phyloP scores from a whole-genome alignment of 2,329 filamentous ascomycete genomes.

The Aspergillus sp. region DNA sequence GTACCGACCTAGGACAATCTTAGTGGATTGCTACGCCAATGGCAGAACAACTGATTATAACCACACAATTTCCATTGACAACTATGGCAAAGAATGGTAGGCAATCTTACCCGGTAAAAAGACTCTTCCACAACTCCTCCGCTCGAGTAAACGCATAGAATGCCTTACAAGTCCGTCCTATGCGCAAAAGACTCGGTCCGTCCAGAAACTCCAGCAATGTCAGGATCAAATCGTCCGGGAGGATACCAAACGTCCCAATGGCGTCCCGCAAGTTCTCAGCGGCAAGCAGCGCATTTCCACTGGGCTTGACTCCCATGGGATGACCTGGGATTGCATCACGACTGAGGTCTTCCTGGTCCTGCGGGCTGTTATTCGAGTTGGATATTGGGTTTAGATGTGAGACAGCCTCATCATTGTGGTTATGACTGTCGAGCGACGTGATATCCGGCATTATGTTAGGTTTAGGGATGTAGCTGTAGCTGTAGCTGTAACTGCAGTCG shows the following conservation, averaged over 20 bases:
- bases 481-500: too few relatives aligned
- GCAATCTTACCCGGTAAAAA: slow-evolving; percentile 71
- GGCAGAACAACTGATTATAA: too few relatives aligned
- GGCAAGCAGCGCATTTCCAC: slow-evolving; percentile 70
- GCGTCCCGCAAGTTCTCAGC: slow-evolving; percentile 57
- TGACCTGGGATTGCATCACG: slow-evolving; percentile 61
- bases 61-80: neutral
- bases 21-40: neutral
- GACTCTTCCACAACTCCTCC: slow-evolving; percentile 81
- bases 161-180: slow-evolving; percentile 75
- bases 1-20: slow-evolving; percentile 20
- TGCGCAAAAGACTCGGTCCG: slow-evolving; percentile 48
- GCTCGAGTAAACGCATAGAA: slow-evolving; percentile 75
- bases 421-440: slow-evolving; percentile 18
- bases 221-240: slow-evolving; percentile 76
- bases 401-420: slow-evolving; percentile 9
- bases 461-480: too few relatives aligned
- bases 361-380: slow-evolving; percentile 1
- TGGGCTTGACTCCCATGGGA: slow-evolving; percentile 74
- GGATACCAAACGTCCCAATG: slow-evolving; percentile 55
- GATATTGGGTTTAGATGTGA: slow-evolving; percentile 2
- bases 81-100: slow-evolving; percentile 1
- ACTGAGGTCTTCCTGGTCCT: slow-evolving; percentile 35
- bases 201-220: slow-evolving; percentile 69
- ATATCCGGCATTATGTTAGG: slow-evolving; percentile 25